A percentile compares a stretch with the other conserved stretches of the same genome.
Evolutionary conservation across 768 basidiomycete species (phyloP).

Genomic region (Coprinopsis strossmayeri): DNA sequence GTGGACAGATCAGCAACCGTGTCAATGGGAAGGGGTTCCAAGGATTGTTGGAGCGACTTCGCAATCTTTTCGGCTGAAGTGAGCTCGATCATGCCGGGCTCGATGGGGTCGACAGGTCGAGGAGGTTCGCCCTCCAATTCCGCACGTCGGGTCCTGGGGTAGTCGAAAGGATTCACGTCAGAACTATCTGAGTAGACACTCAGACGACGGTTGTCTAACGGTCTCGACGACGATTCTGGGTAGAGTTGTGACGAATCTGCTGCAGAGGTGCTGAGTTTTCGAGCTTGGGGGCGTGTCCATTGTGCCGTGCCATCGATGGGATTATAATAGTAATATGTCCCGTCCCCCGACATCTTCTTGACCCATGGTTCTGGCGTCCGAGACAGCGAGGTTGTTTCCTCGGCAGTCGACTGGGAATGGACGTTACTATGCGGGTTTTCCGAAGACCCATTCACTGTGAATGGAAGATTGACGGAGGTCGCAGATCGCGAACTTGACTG

Average conservation of each 20-base stretch:
- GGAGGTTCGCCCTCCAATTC: slow-evolving; percentile 12
- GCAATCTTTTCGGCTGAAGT: slow-evolving; percentile 67
- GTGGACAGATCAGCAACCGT: slow-evolving; percentile 56
- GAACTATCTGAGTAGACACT: slow-evolving; percentile 81
- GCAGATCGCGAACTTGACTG: slow-evolving; percentile 52
- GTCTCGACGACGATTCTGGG: slow-evolving; percentile 22
- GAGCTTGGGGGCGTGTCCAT: slow-evolving; percentile 58
- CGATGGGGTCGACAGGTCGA: slow-evolving; percentile 16
- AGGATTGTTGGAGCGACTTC: slow-evolving; percentile 52
- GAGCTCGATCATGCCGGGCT: slow-evolving; percentile 33
- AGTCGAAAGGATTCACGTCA: slow-evolving; percentile 51
- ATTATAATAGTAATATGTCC: slow-evolving; percentile 77
- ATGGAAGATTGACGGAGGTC: slow-evolving; percentile 44
- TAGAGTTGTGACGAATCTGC: slow-evolving; percentile 15
- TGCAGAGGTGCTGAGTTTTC: slow-evolving; percentile 11
- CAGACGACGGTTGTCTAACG: slow-evolving; percentile 33
- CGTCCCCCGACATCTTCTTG: slow-evolving; percentile 74
- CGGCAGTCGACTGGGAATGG: slow-evolving; percentile 49
- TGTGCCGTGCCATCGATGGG: slow-evolving; percentile 57
- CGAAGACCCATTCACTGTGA: slow-evolving; percentile 30
- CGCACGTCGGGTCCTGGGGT: slow-evolving; percentile 21
- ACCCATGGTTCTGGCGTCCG: slow-evolving; percentile 81
- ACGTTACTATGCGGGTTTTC: slow-evolving; percentile 27
- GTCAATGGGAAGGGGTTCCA: slow-evolving; percentile 53
- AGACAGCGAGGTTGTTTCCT: slow-evolving; percentile 47